Base-by-base conservation (phyloP, 2,329 filamentous ascomycete genomes). In the Trichophyton rubrum region DNA sequence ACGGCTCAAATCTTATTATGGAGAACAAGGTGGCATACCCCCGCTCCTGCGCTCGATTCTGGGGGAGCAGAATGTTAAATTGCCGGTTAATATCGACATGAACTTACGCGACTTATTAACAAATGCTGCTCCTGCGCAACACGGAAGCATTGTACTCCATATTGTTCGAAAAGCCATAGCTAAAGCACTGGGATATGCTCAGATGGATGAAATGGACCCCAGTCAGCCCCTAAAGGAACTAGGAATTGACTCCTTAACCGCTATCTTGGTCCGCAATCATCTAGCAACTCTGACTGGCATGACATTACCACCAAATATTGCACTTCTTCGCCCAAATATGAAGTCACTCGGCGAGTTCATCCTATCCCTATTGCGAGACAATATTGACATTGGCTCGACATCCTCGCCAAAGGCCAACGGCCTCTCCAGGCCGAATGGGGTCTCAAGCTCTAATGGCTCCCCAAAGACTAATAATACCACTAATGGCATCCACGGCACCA, bases 241-340 rank as follows among this genome's bases (percentile, higher is more conserved):
- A 27, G 53, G 53, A 40, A 27, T 56, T 35, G 53, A 56, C 9
- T 56, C 53, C 7, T 38, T 56, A 35, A 56, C 53, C 15, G 53
- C 53, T 33, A 27, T 56, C 9, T 38, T 56, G 24, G 20, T 56
- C n/a, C 53, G 53, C 24, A 56, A 56, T n/a, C 53, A 56, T 27
- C 53, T 56, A 11, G 35, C 53, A 15, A 56, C 53, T 17, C 13
- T 56, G 53, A 56, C 53, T 3, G 53, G 53, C 17, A 56, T 56
- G 35, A 13, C 24, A 4, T 27, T 56, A 56, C 53, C 53, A 56
- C 53, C 53, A 3, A 56, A 56, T 20, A 38, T 56, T 4, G 53
- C 35, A 3, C 22, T 56, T 40, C 53, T 56, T 56, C 53, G 27
- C 15, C 53, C 53, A 22, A 20, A 56, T 30, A 30, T 56, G 3